Percentiles rank a stretch among this genome's conserved stretches.
Evolutionary conservation across 179 eudicot genomes (phyloP).

Genomic region (Beta corolliflora): DNA sequence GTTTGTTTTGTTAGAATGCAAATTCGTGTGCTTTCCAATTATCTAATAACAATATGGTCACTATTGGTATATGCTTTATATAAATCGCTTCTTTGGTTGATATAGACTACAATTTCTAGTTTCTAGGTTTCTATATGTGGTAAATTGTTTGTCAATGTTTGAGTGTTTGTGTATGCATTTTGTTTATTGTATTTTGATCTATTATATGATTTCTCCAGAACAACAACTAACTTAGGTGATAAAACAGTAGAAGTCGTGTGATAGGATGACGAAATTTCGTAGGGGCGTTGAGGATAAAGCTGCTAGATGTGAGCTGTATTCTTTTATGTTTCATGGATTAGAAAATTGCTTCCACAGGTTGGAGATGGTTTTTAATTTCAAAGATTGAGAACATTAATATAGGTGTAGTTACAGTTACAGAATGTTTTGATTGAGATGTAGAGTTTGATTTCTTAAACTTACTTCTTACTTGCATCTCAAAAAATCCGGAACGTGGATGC

Average conservation of each 20-base stretch:
- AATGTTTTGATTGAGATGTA: background rate
- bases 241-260: background rate
- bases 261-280: background rate
- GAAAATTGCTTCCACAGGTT: background rate
- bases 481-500: background rate
- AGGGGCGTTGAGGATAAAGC: background rate
- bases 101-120: background rate
- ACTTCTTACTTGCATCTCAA: background rate
- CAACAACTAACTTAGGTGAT: background rate
- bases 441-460: too few relatives aligned
- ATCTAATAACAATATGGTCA: background rate
- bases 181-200: background rate
- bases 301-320: background rate
- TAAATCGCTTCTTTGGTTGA: background rate
- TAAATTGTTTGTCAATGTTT: background rate
- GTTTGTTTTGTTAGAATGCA: slow-evolving; percentile 28
- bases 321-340: background rate
- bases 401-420: background rate
- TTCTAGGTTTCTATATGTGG: background rate
- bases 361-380: background rate
- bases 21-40: background rate
- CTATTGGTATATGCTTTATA: background rate
- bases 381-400: background rate
- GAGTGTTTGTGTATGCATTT: background rate
- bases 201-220: background rate